Conservation (phyloP, 495 filamentous ascomycete genomes). For the Penicillium cosmopolitanum region DNA sequence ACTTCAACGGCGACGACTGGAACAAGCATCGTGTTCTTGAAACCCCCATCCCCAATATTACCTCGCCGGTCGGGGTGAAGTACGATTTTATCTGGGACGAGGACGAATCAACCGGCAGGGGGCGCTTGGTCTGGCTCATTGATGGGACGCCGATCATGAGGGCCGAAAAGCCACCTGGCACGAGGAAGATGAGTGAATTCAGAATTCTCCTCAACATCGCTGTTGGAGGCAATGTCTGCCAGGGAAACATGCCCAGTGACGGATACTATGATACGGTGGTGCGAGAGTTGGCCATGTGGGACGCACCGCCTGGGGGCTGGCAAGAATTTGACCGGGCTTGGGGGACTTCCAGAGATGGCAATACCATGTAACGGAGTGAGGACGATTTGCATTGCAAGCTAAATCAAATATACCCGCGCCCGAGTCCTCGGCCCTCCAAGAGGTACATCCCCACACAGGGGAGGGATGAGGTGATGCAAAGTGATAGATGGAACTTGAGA, state of each 20-base stretch:
- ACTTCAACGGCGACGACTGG: constrained; percentile 34
- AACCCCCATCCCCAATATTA: constrained; percentile 32
- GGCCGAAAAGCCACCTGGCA: constrained; percentile 34
- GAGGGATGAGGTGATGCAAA: no score
- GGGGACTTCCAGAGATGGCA: constrained; percentile 30
- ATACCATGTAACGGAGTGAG: constrained; percentile 27
- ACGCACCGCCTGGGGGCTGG: constrained; percentile 34
- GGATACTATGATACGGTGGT: constrained; percentile 33
- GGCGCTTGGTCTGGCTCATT: constrained; percentile 34
- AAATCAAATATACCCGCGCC: no score
- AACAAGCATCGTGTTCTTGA: constrained; percentile 36
- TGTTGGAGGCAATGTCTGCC: constrained; percentile 36
- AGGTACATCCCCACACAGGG: no score
- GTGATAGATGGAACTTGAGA: no score
- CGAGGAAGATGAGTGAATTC: constrained; percentile 35
- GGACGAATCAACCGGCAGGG: constrained; percentile 28
- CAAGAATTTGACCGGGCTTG: constrained; percentile 30
- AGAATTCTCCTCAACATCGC: constrained; percentile 36
- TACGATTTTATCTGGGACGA: constrained; percentile 37
- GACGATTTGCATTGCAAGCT: no score
- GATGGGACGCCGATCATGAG: constrained; percentile 32
- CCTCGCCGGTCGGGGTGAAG: constrained; percentile 26
- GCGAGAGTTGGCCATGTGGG: constrained; percentile 36
- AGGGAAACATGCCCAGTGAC: constrained; percentile 33
- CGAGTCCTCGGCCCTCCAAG: no score